These are phyloP conservation scores for Monilinia laxa DNA, from an alignment of 2,329 filamentous ascomycete species.

Conservation along the genomic window DNA sequence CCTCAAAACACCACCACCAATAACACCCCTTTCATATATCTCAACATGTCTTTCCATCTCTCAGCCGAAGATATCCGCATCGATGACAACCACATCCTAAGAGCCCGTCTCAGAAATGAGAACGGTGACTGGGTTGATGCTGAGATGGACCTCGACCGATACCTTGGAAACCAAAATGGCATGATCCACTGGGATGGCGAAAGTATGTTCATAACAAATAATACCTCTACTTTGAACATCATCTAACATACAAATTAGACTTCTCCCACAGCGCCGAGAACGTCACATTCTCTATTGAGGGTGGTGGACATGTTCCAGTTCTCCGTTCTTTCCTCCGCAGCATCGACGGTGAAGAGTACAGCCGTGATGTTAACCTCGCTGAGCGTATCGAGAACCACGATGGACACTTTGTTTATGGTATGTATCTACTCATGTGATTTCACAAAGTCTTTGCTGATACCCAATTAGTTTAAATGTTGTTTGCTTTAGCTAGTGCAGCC, in stretches of 20 bases:
- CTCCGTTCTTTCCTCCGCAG: slow-evolving; percentile 43
- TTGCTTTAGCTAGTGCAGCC: slow-evolving; percentile 21
- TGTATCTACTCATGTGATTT: slow-evolving; percentile 20
- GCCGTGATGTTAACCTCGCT: slow-evolving; percentile 45
- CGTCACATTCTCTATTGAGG: slow-evolving; percentile 44
- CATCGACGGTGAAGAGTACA: slow-evolving; percentile 39
- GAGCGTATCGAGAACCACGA: slow-evolving; percentile 46
- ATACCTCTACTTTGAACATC: no score
- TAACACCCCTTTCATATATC: not conserved
- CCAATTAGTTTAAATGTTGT: slow-evolving; percentile 12
- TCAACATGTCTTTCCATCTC: slow-evolving; percentile 55
- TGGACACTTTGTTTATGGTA: slow-evolving; percentile 44
- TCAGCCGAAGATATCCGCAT: slow-evolving; percentile 50
- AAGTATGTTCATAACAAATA: not conserved
- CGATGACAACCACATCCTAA: slow-evolving; percentile 52
- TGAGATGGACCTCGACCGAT: slow-evolving; percentile 57
- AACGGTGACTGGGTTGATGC: slow-evolving; percentile 45
- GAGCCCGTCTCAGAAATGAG: slow-evolving; percentile 47
- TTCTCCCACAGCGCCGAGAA: slow-evolving; percentile 43
- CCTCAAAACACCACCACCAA: not conserved
- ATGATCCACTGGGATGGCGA: slow-evolving; percentile 42
- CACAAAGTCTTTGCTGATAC: not conserved
- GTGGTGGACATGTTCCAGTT: slow-evolving; percentile 44
- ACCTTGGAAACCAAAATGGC: slow-evolving; percentile 55
- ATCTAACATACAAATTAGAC: slow-evolving; percentile 24